Base-by-base conservation (phyloP, 352 stramenopile species). In the Phytophthora palmivora region DNA sequence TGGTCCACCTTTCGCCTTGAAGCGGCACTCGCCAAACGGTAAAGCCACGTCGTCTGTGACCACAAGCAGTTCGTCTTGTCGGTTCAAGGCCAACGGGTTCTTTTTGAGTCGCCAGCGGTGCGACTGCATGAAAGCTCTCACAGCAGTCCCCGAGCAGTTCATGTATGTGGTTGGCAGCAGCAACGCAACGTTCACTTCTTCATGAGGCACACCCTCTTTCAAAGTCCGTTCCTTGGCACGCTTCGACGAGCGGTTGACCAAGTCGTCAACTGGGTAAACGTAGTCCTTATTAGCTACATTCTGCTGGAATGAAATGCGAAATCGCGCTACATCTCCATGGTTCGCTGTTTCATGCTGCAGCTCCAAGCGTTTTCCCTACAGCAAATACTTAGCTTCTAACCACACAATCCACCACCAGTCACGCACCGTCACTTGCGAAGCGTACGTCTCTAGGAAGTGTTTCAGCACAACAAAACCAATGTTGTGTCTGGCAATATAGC, bases 61-160 rank as follows among this genome's bases (percentile, higher is more conserved):
- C 28, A 96, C 87, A 15, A 96, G 81, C 59, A 96, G 67, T 52
- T 96, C 87, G 50, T 96, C 87, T 49, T 94, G 84, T 43, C 83
- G 83, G 58, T 91, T 94, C 30, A 94, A 58, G 8, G 82, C 58
- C 41, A 94, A 72, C 42, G 85, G 65, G 36, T 94, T 96, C 65
- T 88, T 89, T 73, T 96, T 96, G 18, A 96, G 72, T 19, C 85
- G 80, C 82, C 87, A 96, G 18, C 75, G 82, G 43, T 95, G 84
- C 16, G 69, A 69, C 54, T 92, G 76, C 82, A 95, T 91, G 45
- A 94, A 94, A 11, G 79, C 79, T 41, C 84, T 72, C 18, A 95
- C 87, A 0, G 85, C 79, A 28, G 77, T 82, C 15, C 87, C 87
- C 8, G 84, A 94, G 49, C 85, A 86, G 65, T 96, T 96, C 88